Evolutionary conservation across 73 alveolate species (phyloP).

Genomic region (Tetrahymena elliotti): DNA sequence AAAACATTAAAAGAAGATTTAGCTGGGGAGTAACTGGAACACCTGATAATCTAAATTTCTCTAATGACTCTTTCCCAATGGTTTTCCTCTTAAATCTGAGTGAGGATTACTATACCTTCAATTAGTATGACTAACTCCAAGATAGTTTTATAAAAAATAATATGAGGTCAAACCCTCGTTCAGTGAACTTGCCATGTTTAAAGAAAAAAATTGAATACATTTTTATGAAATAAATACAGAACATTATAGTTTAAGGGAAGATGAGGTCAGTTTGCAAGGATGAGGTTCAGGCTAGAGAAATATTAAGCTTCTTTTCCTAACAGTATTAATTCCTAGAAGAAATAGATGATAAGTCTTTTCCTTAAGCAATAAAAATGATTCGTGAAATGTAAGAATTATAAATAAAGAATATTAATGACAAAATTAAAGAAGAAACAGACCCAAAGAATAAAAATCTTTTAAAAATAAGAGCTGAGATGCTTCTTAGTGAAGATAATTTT

Average conservation of each 20-base stretch:
- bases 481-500: background rate
- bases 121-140: background rate
- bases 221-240: background rate
- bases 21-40: background rate
- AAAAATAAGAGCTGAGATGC: background rate
- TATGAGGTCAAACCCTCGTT: background rate
- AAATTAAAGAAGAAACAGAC: background rate
- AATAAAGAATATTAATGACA: background rate
- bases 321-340: background rate
- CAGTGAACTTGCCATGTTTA: background rate
- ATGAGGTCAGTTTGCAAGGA: background rate
- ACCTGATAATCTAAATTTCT: background rate
- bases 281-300: background rate
- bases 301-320: background rate
- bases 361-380: background rate
- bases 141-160: background rate
- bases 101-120: background rate
- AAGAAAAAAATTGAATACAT: background rate
- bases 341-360: background rate
- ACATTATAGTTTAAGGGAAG: background rate
- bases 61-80: background rate
- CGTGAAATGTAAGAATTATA: background rate
- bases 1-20: background rate
- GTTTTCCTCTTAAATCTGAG: background rate
- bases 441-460: background rate